These are phyloP conservation scores for Diaporthe sp. DNA, from an alignment of 2,329 filamentous ascomycete species.

Conservation along the genomic window DNA sequence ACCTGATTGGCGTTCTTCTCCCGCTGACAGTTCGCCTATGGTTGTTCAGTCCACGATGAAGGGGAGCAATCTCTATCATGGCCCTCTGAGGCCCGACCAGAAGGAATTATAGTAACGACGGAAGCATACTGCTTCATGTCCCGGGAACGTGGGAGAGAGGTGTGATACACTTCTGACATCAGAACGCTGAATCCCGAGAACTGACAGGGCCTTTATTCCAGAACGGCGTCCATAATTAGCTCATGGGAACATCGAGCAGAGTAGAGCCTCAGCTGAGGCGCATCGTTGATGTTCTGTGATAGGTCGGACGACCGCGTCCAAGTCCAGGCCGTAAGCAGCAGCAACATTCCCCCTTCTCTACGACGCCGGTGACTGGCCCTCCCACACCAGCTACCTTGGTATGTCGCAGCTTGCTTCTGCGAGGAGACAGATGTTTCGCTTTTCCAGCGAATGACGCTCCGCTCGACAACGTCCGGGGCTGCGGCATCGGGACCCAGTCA, in stretches of 20 bases:
- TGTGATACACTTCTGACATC: slow-evolving; percentile 24
- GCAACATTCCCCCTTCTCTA: slow-evolving; percentile 6
- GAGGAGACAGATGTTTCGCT: slow-evolving; percentile 1
- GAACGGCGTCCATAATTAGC: slow-evolving; percentile 32
- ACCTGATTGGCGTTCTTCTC: background rate
- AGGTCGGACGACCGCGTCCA: slow-evolving; percentile 27
- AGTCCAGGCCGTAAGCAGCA: slow-evolving; percentile 33
- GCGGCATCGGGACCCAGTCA: slow-evolving; percentile 12
- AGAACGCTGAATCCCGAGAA: slow-evolving; percentile 20
- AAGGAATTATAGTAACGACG: background rate
- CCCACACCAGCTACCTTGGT: slow-evolving; percentile 12
- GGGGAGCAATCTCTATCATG: background rate
- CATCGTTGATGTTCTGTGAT: slow-evolving; percentile 35
- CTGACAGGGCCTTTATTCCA: slow-evolving; percentile 10
- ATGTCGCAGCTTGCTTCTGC: slow-evolving; percentile 32
- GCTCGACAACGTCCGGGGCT: background rate
- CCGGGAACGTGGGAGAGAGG: background rate
- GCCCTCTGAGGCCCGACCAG: background rate
- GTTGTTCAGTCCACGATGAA: background rate
- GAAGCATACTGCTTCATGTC: slow-evolving; percentile 4
- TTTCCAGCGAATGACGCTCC: slow-evolving; percentile 15
- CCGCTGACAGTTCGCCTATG: background rate
- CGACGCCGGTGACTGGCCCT: slow-evolving; percentile 3
- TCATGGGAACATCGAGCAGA: slow-evolving; percentile 14
- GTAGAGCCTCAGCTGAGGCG: slow-evolving; percentile 40